A percentile compares a stretch with the other conserved stretches of the same genome.
Conservation (phyloP, 768 basidiomycete genomes). For the Suillus plorans region DNA sequence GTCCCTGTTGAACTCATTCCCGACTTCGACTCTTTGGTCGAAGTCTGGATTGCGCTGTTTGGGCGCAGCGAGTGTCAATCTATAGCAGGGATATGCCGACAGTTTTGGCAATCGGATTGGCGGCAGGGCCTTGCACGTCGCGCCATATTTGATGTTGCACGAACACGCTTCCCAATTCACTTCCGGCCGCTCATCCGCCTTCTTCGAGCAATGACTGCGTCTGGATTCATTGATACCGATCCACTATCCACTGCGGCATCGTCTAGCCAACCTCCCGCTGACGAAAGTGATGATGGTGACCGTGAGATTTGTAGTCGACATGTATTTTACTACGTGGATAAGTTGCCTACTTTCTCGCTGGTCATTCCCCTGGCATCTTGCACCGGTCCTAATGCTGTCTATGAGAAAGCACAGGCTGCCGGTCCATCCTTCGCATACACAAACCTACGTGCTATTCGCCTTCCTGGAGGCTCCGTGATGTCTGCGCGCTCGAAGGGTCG, state of each 20-base stretch:
- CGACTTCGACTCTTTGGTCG: constrained; percentile 67
- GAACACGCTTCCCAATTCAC: constrained; percentile 82
- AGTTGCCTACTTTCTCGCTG: constrained; percentile 73
- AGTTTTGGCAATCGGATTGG: constrained; percentile 85
- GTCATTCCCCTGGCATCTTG: constrained; percentile 63
- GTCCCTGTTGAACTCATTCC: constrained; percentile 76
- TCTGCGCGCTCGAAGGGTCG: constrained; percentile 66
- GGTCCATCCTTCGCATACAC: constrained; percentile 56
- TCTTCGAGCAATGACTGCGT: constrained; percentile 73
- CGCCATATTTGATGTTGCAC: constrained; percentile 79
- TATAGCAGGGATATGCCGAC: constrained; percentile 66
- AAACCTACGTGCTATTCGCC: constrained; percentile 63
- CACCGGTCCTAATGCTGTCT: constrained; percentile 66
- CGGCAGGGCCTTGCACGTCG: constrained; percentile 63
- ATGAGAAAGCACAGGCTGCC: constrained; percentile 59
- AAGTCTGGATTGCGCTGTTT: constrained; percentile 79
- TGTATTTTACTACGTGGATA: constrained; percentile 76
- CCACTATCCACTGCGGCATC: constrained; percentile 48
- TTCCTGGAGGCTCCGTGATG: constrained; percentile 76
- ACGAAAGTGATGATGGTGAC: constrained; percentile 41
- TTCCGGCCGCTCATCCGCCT: constrained; percentile 67
- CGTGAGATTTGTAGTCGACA: constrained; percentile 61
- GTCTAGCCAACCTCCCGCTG: constrained; percentile 44
- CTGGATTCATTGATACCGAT: constrained; percentile 76
- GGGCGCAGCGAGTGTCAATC: constrained; percentile 67